Evolutionary conservation across 192 early-diverging fungal species (phyloP).

Genomic region (Umbelopsis vinacea): DNA sequence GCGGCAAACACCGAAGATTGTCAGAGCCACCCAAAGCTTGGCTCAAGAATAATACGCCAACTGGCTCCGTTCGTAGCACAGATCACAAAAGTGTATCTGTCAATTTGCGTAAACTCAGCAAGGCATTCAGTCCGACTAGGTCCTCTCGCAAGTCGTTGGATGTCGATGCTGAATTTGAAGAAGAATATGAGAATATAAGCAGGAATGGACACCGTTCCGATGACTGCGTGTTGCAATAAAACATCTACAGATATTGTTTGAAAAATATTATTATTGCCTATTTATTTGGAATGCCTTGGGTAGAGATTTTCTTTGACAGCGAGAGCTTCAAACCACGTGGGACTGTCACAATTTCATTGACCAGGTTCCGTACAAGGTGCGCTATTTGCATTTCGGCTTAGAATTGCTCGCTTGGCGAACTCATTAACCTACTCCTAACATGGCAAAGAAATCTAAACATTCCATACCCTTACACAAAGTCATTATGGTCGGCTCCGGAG

Average conservation of each 20-base stretch:
- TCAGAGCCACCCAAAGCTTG: slow-evolving; percentile 14
- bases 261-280: neutral
- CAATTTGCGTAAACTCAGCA: slow-evolving; percentile 10
- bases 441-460: slow-evolving; percentile 70
- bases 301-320: no score
- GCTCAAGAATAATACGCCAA: neutral
- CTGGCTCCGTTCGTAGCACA: neutral
- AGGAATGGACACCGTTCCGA: slow-evolving; percentile 2
- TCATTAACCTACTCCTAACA: slow-evolving; percentile 10
- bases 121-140: neutral
- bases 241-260: neutral
- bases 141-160: slow-evolving; percentile 4
- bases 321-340: neutral
- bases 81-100: slow-evolving; percentile 10
- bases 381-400: neutral
- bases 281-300: no score
- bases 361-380: slow-evolving; percentile 1
- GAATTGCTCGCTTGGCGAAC: neutral
- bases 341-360: slow-evolving; percentile 14
- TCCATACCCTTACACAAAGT: slow-evolving; percentile 85
- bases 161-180: slow-evolving; percentile 25
- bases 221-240: slow-evolving; percentile 24
- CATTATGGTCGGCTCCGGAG: slow-evolving; percentile 90
- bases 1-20: slow-evolving; percentile 2
- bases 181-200: slow-evolving; percentile 23